phyloP scores from a whole-genome alignment of 306 rosid species.

The Pyrus bretschneideri region DNA sequence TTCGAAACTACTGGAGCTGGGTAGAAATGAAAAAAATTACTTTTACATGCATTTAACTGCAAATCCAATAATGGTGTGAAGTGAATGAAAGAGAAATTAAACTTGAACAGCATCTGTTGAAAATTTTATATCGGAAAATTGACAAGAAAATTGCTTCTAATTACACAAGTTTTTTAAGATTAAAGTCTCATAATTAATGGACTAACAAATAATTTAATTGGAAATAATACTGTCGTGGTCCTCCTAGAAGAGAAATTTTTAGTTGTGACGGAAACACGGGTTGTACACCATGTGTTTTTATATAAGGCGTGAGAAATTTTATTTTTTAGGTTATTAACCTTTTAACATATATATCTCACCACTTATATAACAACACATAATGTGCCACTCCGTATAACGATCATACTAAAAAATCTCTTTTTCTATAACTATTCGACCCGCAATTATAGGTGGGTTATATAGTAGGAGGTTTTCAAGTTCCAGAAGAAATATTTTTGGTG shows the following conservation, averaged over 20 bases:
- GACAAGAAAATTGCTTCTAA: no score
- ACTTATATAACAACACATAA: no score
- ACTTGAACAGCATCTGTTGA: background rate
- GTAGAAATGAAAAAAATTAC: background rate
- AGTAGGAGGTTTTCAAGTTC: constrained; percentile 14
- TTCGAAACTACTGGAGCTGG: background rate
- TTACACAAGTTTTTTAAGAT: background rate
- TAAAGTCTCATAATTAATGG: no score
- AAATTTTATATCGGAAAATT: constrained; percentile 3
- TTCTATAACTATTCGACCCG: background rate
- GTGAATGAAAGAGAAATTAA: background rate
- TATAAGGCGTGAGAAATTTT: no score
- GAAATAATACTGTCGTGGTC: no score
- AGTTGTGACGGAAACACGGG: no score
- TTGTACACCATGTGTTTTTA: no score
- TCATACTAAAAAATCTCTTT: fast-evolving
- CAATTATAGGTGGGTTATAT: constrained; percentile 9
- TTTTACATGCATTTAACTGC: background rate
- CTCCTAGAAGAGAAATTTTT: no score
- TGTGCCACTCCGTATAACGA: fast-evolving
- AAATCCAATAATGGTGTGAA: background rate
- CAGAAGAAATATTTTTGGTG: constrained; percentile 24
- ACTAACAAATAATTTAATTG: no score
- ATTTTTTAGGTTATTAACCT: no score
- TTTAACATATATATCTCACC: fast-evolving